Base-by-base conservation (phyloP, 192 early-diverging fungal species). In the Coemansia sp. region DNA sequence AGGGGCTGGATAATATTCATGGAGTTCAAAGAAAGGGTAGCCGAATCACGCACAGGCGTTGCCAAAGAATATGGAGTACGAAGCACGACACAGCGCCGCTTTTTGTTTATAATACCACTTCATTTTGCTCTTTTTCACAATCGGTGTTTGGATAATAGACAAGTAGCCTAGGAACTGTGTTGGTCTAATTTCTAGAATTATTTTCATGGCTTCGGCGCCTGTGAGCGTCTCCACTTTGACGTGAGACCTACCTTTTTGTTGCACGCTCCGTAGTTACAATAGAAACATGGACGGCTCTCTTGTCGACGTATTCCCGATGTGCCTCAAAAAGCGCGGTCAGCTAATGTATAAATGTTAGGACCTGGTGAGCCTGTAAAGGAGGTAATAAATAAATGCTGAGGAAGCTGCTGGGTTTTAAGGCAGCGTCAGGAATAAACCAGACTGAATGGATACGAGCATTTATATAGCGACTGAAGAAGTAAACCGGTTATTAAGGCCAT, bases 21-120 rank as follows among this genome's bases (percentile, higher is more conserved):
- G 33, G 43, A 36, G 53, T 43, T 49, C 52, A 53, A 46, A 46
- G 44, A 23, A 66, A 33, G 5, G 33, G 41, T 34, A 65, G 36
- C 16, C 55, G 49, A 45, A 65, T 24, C 6, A 18, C 64, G 64
- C 63, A 51, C 57, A 59, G 57, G 57, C 35, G 16, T 59, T 38
- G 35, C 34, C 14, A 59, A 20, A 7, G 30, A 10, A 59, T 6
- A 46, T 46, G 44, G 44, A 46, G 44, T 1, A 46, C 15, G 44
- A 46, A 59, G 34, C 35, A 38, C 9, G 34, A 34, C 9, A 38
- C 16, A 36, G 57, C 57, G 24, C 30, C 18, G 35, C 33, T 20
- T 36, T 34, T 34, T 59, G 34, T 59, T 34, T 35, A 34, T 26
- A 34, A 59, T 16, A 59, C 35, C 57, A 59, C n/a, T 36, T 15